Evolutionary conservation across 306 rosid species (phyloP).

Genomic region (Prunus padus): DNA sequence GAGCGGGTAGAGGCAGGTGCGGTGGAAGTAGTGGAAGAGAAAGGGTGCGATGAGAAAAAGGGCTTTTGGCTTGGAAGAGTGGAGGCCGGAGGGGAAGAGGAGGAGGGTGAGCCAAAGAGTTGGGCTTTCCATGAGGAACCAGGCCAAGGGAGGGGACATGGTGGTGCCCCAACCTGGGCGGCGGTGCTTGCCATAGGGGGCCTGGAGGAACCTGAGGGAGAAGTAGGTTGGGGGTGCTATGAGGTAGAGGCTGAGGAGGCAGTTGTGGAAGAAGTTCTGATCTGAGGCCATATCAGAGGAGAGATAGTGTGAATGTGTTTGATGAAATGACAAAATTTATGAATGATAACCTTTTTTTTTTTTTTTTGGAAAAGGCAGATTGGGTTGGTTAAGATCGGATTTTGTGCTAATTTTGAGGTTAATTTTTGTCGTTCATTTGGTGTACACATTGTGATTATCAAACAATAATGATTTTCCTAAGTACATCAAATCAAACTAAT

Average conservation of each 20-base stretch:
- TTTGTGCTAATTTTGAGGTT: background rate
- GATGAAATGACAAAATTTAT: too few relatives aligned
- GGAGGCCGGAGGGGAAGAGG: constrained; percentile 58
- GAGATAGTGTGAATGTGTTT: too few relatives aligned
- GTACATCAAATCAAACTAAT: background rate
- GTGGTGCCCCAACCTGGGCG: constrained; percentile 82
- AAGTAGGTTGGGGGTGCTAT: constrained; percentile 62
- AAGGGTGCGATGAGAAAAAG: constrained; percentile 52
- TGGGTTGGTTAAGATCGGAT: background rate
- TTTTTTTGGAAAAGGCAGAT: background rate
- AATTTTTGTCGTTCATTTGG: background rate
- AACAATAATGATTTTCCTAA: background rate
- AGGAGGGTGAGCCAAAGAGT: constrained; percentile 69
- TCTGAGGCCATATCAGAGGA: constrained; percentile 20
- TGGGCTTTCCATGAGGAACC: constrained; percentile 91
- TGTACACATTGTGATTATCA: background rate
- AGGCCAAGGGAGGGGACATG: constrained; percentile 63
- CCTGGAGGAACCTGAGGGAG: constrained; percentile 62
- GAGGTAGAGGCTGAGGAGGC: constrained; percentile 46
- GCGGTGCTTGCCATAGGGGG: constrained; percentile 82
- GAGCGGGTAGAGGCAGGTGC: constrained; percentile 66
- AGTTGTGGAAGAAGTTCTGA: constrained; percentile 32
- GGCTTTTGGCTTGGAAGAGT: constrained; percentile 54
- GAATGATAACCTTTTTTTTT: too few relatives aligned
- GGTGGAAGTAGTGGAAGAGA: constrained; percentile 68